Conservation (phyloP, 345 rosid genomes). For the Moringa oleifera region DNA sequence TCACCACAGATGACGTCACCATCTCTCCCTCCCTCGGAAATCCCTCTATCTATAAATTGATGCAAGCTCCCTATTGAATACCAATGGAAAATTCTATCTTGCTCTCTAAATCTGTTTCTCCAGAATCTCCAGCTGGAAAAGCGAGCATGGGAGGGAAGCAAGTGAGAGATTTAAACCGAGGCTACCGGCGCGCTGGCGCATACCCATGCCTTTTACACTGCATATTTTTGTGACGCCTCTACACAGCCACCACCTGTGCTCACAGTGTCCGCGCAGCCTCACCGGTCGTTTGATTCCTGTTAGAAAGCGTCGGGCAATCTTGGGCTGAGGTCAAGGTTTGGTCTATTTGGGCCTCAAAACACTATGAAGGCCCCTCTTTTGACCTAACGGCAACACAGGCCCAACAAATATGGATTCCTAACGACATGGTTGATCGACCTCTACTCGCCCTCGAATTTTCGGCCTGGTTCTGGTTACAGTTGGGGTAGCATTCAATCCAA, state of each 20-base stretch:
- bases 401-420: no score
- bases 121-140: not conserved
- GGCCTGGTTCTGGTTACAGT: no score
- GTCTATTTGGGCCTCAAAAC: not conserved
- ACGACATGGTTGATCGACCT: no score
- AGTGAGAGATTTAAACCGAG: not conserved
- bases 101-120: not conserved
- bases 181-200: not conserved
- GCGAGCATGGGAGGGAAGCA: not conserved
- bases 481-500: no score
- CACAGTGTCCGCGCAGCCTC: no score
- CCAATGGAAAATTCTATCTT: not conserved
- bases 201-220: not conserved
- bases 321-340: not conserved
- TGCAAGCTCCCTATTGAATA: not conserved
- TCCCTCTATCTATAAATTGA: not conserved
- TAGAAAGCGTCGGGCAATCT: not conserved
- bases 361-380: no score
- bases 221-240: no score
- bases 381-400: no score
- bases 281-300: no score
- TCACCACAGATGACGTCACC: slow-evolving; percentile 78
- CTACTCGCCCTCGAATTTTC: no score
- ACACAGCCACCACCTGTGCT: no score
- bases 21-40: slow-evolving; percentile 24